phyloP scores from a whole-genome alignment of 2,329 filamentous ascomycete species.

The Eutypa lata region DNA sequence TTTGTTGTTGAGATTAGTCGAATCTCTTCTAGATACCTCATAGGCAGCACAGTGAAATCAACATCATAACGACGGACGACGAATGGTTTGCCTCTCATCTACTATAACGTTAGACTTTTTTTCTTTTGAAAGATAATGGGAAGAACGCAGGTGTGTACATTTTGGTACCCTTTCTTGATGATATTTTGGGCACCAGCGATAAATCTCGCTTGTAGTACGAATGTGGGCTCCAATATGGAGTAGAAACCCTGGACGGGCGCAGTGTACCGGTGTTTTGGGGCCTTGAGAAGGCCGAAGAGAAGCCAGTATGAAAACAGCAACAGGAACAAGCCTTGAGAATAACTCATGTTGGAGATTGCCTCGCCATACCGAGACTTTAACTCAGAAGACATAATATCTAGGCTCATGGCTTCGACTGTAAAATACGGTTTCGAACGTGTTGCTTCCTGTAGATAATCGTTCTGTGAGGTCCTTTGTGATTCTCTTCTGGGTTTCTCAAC shows the following conservation, averaged over 20 bases:
- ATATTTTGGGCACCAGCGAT: neutral
- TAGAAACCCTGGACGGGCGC: neutral
- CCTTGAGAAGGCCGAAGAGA: no score
- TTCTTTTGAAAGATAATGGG: neutral
- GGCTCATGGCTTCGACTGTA: no score
- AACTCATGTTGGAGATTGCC: no score
- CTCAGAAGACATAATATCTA: no score
- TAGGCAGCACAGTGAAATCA: neutral
- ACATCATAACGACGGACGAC: neutral
- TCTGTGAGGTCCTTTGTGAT: no score
- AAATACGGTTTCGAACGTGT: no score
- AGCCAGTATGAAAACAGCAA: no score
- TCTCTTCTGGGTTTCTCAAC: no score
- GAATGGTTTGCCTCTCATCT: neutral
- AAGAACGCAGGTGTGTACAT: neutral
- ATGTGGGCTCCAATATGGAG: neutral
- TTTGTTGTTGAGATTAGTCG: neutral
- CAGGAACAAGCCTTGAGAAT: no score
- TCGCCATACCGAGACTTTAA: no score
- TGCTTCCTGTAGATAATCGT: no score
- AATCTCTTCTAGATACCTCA: neutral
- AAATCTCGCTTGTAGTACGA: neutral
- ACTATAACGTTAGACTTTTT: neutral
- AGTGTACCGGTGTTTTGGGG: no score
- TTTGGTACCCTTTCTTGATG: neutral